Evolutionary conservation across 805 yeast species (phyloP).

Genomic region (Pachysolen tannophilus): DNA sequence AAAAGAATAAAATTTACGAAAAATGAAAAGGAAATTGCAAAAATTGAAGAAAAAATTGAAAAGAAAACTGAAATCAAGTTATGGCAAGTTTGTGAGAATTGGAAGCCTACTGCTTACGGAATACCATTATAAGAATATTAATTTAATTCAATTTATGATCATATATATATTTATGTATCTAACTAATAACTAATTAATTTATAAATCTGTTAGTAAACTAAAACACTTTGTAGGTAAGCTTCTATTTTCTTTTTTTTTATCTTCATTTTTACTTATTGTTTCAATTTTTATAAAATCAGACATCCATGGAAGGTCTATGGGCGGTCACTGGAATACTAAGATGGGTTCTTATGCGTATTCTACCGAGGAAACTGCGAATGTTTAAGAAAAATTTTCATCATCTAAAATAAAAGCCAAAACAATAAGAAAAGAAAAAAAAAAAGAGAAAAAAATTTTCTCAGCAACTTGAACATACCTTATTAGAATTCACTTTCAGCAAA

Average conservation of each 20-base stretch:
- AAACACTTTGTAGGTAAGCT: too few relatives aligned
- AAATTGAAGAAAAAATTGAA: conserved; percentile 4
- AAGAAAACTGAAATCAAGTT: conserved; percentile 7
- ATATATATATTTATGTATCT: too few relatives aligned
- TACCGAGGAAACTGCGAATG: conserved; percentile 98
- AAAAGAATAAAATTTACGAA: conserved; percentile 14
- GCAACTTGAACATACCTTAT: too few relatives aligned
- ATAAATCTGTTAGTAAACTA: too few relatives aligned
- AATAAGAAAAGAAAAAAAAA: conserved; percentile 5
- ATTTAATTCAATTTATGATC: too few relatives aligned
- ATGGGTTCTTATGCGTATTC: conserved; percentile 75
- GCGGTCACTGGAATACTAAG: conserved; percentile 84
- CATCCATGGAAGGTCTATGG: conserved; percentile 84
- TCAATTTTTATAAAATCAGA: conserved; percentile 46
- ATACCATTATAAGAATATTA: conserved; percentile 10
- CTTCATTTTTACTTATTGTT: too few relatives aligned
- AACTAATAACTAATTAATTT: too few relatives aligned
- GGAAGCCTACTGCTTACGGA: conserved; percentile 56
- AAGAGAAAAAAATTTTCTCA: conserved; percentile 9
- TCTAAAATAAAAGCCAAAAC: conserved; percentile 24
- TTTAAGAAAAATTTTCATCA: conserved; percentile 72
- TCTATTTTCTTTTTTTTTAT: too few relatives aligned
- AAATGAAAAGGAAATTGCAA: conserved; percentile 2
- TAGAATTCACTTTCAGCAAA: background rate
- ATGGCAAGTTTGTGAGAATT: conserved; percentile 28